Base-by-base conservation (phyloP, 139 green algal species). In the Volvox reticuliferus region DNA sequence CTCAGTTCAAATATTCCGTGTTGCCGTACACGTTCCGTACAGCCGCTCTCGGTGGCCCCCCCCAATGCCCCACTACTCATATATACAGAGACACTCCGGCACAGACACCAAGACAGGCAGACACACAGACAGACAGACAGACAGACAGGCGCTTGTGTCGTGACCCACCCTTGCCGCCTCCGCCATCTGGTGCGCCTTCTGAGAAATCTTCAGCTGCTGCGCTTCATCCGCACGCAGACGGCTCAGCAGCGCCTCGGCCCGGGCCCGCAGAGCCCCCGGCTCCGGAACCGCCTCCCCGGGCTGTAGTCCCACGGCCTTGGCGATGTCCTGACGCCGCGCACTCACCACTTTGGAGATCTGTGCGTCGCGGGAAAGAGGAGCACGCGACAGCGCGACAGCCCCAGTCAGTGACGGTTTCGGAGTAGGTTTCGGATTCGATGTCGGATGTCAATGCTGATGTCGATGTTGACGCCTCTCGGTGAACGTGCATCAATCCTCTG, bases 141-240 rank as follows among this genome's bases (percentile, higher is more conserved):
- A 55, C 44, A 55, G 44, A 55, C 44, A 55, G 9, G 67, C 67
- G 67, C 12, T 28, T 55, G 2, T 12, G 67, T 26, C 67, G 67
- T 12, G 24, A 2, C 82, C 6, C 82, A 79, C 83, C 83, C 79
- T 89, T 5, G 68, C 83, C 36, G 67, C 68, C 67, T 89, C 33
- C 67, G 67, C 67, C 65, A 24, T 65, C 67, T 1, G 28, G 36
- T 80, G 36, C 36, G 83, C 83, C 36, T 80, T 24, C 67, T 89
- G 83, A 24, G 24, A 21, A 0, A 35, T 68, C 83, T 5, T n/a
- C 67, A 81, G 83, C 67, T 35, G 32, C 33, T 76, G 62, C 68
- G 83, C 83, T 65, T 89, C 68, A 6, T 89, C 24, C 67, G 67
- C 67, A 63, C 50, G 6, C 36, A 81, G 83, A 63, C 24, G 35